Conservation (phyloP, 2,329 filamentous ascomycete genomes). For the Penicillium olsonii region DNA sequence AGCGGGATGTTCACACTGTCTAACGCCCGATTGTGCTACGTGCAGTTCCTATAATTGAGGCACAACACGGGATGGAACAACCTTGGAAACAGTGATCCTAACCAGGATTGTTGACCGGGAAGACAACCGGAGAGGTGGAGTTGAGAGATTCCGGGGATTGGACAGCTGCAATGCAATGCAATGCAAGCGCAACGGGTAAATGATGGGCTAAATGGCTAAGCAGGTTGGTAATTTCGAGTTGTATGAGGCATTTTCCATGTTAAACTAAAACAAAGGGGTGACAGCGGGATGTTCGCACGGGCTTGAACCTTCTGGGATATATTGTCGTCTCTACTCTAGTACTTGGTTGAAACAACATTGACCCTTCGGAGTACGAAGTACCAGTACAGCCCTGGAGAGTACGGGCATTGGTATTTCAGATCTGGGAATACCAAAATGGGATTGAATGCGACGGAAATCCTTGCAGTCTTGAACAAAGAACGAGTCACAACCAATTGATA, state of each 20-base stretch:
- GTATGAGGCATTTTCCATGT: conserved; percentile 15
- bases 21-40: no score
- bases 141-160: not conserved
- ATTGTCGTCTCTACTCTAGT: not conserved
- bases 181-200: conserved; percentile 2
- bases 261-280: conserved; percentile 1
- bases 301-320: not conserved
- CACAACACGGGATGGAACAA: not conserved
- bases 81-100: not conserved
- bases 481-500: not conserved
- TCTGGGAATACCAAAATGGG: not conserved
- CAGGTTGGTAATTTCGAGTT: not conserved
- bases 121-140: conserved; percentile 11
- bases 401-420: not conserved
- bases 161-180: conserved; percentile 5
- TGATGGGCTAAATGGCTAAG: not conserved
- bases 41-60: not conserved
- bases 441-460: not conserved
- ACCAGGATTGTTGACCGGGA: conserved; percentile 8
- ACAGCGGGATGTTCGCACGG: not conserved
- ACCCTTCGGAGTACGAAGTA: not conserved
- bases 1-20: conserved; percentile 4
- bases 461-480: not conserved
- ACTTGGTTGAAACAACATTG: not conserved
- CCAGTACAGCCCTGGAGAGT: no score